Evolutionary conservation across 495 filamentous ascomycete genomes (phyloP).

Genomic region (Halenospora varia): DNA sequence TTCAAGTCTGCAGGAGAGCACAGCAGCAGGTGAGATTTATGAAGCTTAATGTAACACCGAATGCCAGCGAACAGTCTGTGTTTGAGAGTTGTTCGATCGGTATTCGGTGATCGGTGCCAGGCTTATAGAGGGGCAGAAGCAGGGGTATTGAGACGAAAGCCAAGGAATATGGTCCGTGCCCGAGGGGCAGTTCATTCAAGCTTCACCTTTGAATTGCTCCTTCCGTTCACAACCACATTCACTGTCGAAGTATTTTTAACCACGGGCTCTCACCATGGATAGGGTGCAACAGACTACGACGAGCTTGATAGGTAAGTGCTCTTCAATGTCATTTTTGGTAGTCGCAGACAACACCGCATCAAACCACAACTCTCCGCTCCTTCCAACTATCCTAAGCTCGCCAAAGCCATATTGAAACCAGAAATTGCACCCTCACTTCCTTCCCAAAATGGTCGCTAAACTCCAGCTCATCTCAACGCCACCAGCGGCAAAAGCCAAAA

Average conservation of each 20-base stretch:
- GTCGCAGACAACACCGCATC: background rate
- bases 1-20: background rate
- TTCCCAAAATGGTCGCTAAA: background rate
- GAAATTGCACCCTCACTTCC: background rate
- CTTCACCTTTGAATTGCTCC: background rate
- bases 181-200: background rate
- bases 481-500: background rate
- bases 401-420: background rate
- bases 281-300: conserved; percentile 15
- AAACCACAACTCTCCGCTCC: background rate
- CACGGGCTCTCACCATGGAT: conserved; percentile 10
- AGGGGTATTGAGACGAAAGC: background rate
- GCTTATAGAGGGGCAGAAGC: background rate
- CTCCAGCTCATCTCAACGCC: background rate
- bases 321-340: background rate
- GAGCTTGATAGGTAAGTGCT: conserved; percentile 20
- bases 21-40: background rate
- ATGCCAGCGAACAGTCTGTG: no score
- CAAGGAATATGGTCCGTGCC: background rate
- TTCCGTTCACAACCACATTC: background rate
- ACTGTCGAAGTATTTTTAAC: background rate
- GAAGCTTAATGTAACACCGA: background rate
- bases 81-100: background rate
- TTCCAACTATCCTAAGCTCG: background rate
- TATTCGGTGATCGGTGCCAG: background rate